Base-by-base conservation (phyloP, 306 rosid genomes). In the Coriaria nepalensis region DNA sequence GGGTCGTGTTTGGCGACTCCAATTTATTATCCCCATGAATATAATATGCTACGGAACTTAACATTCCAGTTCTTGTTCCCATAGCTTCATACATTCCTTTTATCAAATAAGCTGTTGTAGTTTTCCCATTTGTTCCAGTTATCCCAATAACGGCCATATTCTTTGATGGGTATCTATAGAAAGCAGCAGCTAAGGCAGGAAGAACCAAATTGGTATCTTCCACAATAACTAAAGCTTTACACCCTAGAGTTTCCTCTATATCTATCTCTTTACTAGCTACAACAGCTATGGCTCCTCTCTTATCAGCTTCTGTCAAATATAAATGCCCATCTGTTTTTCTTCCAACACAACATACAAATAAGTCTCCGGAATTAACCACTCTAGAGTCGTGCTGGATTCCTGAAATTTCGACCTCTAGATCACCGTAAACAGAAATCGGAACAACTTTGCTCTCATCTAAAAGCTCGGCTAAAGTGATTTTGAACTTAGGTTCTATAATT, bases 361-460 rank as follows among this genome's bases (percentile, higher is more conserved):
- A 79, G 49, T 90, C 88, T 8, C 92, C 94, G 0, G 84, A 47
- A 51, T 48, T 73, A 2, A 90, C 87, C 61, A 79, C 39, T 65
- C 83, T 67, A 0, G 98, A 85, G 64, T 85, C 93, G 5, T 90
- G 98, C 54, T 85, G 95, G 73, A 85, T 85, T 38, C 98, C 98
- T 8, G 81, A 77, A 6, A 90, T 85, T 63, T 90, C 94, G 42
- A 85, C 73, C 61, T 85, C 98, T 14, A 90, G 68, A 68, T 90
- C 75, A 35, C 94, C 95, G 43, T 59, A 81, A 48, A 90, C 98
- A 4, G 92, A 85, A 20, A 84, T 53, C 0, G 97, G 97, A 7
- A 90, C 97, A 0, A 84, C 94, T 59, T 90, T 85, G 33, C 92
- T 85, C 78, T 90, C 95, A 60, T 90, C 98, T 57, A 90, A 71